Percentiles rank a stretch among this genome's conserved stretches.
Conservation (phyloP, 2,329 filamentous ascomycete genomes). For the Epichloe typhina region DNA sequence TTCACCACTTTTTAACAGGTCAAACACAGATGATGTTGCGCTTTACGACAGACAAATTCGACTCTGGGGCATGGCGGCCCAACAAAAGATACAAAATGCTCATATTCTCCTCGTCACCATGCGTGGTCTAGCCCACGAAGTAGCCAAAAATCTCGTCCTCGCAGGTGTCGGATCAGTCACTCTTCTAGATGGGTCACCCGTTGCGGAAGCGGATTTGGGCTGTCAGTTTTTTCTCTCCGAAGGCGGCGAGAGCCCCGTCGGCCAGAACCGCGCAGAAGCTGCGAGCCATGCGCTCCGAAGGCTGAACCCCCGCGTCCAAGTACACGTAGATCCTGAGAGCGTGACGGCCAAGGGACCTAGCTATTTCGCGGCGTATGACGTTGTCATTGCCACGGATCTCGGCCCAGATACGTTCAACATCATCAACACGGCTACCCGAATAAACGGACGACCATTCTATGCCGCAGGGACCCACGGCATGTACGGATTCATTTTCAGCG, state of each 20-base stretch:
- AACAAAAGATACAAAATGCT: constrained; percentile 80
- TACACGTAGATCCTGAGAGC: constrained; percentile 56
- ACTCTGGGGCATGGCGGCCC: constrained; percentile 90
- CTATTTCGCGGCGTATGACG: constrained; percentile 69
- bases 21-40: constrained; percentile 69
- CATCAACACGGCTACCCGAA: constrained; percentile 76
- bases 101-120: constrained; percentile 83
- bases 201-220: constrained; percentile 69
- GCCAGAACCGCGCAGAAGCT: constrained; percentile 73
- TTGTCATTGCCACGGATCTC: constrained; percentile 83
- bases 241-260: constrained; percentile 49
- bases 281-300: constrained; percentile 65
- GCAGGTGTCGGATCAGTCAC: constrained; percentile 86
- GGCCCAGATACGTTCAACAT: constrained; percentile 59
- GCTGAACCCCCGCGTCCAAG: constrained; percentile 77
- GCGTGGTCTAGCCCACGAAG: constrained; percentile 80
- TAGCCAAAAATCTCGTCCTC: constrained; percentile 93
- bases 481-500: constrained; percentile 90
- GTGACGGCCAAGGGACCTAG: constrained; percentile 54
- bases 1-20: not conserved
- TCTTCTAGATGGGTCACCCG: constrained; percentile 63
- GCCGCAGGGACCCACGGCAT: constrained; percentile 76
- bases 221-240: constrained; percentile 68
- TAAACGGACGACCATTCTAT: constrained; percentile 74
- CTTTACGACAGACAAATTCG: constrained; percentile 96